Evolutionary conservation across 2,329 filamentous ascomycete species (phyloP).

Genomic region (Myriosclerotinia duriaeana): DNA sequence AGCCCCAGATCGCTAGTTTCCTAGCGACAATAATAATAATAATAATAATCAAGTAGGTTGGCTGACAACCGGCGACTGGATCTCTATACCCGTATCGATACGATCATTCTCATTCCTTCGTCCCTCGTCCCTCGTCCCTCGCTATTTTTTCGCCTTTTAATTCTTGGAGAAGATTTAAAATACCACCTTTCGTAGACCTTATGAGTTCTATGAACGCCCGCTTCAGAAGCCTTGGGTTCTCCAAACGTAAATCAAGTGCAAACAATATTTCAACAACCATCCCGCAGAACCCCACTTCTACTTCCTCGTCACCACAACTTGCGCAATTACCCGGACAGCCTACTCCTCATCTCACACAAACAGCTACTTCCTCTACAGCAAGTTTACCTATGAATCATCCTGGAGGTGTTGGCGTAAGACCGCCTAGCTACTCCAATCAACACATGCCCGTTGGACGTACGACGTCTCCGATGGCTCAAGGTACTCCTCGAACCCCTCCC

Average conservation of each 20-base stretch:
- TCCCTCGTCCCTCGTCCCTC: conserved; percentile 31
- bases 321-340: conserved; percentile 34
- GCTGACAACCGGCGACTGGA: conserved; percentile 21
- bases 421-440: conserved; percentile 63
- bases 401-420: conserved; percentile 56
- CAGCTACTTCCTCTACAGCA: conserved; percentile 51
- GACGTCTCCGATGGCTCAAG: conserved; percentile 42
- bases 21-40: conserved; percentile 17
- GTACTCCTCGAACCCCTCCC: conserved; percentile 39
- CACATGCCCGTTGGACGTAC: conserved; percentile 55
- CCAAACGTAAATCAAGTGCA: conserved; percentile 70
- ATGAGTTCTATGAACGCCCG: conserved; percentile 81
- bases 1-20: conserved; percentile 23
- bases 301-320: conserved; percentile 34
- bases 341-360: conserved; percentile 36
- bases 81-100: conserved; percentile 15
- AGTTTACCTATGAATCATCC: conserved; percentile 63
- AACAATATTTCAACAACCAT: conserved; percentile 48
- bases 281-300: conserved; percentile 39
- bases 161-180: conserved; percentile 38
- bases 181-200: conserved; percentile 41
- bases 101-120: conserved; percentile 17
- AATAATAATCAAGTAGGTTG: conserved; percentile 16
- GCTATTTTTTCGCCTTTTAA: conserved; percentile 30
- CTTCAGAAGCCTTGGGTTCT: conserved; percentile 75